Evolutionary conservation across 2,329 filamentous ascomycete species (phyloP).

Genomic region (Drechslerella coelobrocha): DNA sequence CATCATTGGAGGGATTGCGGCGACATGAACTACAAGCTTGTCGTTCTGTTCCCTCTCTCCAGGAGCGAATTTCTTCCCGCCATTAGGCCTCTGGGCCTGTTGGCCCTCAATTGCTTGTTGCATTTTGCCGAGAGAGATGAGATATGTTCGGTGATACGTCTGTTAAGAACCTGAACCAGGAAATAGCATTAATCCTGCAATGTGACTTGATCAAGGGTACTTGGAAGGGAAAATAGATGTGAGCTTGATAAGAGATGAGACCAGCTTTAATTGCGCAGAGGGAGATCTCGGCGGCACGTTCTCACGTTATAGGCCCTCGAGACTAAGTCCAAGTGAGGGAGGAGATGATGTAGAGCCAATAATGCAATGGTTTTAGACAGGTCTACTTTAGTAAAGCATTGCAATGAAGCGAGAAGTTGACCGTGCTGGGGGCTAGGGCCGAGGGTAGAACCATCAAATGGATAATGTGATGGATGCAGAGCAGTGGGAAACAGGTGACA

Average conservation of each 20-base stretch:
- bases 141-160: background rate
- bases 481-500: background rate
- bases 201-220: too few relatives aligned
- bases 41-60: constrained; percentile 36
- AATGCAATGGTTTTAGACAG: too few relatives aligned
- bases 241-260: background rate
- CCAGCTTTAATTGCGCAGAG: background rate
- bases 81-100: constrained; percentile 16
- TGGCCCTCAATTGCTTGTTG: constrained; percentile 29
- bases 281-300: constrained; percentile 16
- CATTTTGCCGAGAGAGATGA: constrained; percentile 24
- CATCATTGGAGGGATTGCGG: constrained; percentile 44
- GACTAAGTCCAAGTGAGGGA: too few relatives aligned
- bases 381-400: background rate
- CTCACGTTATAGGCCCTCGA: constrained; percentile 13
- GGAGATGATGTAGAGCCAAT: too few relatives aligned
- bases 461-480: too few relatives aligned
- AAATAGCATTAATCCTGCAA: too few relatives aligned
- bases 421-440: too few relatives aligned
- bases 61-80: constrained; percentile 13
- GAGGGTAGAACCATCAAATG: too few relatives aligned
- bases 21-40: constrained; percentile 38
- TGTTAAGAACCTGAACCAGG: background rate
- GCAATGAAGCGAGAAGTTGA: too few relatives aligned
- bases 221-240: background rate